These are phyloP conservation scores for Nematodospora anomalae DNA, from an alignment of 1,139 yeast genomes.

Conservation along the genomic window DNA sequence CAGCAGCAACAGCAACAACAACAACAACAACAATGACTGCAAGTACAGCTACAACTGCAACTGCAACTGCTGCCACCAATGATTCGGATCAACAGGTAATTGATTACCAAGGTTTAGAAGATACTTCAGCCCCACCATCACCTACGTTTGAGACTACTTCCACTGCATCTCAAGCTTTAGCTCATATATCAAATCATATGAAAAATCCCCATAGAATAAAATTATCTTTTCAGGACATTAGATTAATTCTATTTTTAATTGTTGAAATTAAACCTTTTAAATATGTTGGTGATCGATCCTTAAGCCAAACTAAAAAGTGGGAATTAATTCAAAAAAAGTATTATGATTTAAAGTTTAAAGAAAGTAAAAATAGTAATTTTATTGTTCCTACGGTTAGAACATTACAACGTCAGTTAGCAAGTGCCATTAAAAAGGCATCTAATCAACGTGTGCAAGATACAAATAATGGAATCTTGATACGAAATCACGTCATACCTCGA, in stretches of 20 bases:
- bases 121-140: background rate
- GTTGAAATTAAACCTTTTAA: constrained; percentile 37
- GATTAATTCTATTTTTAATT: constrained; percentile 31
- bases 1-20: background rate
- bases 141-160: constrained; percentile 1
- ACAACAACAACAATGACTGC: background rate
- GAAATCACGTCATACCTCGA: constrained; percentile 14
- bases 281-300: constrained; percentile 35
- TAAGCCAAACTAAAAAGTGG: constrained; percentile 40
- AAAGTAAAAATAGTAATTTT: constrained; percentile 13
- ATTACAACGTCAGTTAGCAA: constrained; percentile 36
- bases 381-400: constrained; percentile 39
- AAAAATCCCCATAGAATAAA: constrained; percentile 25
- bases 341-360: constrained; percentile 20
- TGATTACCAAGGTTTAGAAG: constrained; percentile 2
- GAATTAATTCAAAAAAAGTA: constrained; percentile 31
- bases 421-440: constrained; percentile 35
- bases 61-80: background rate
- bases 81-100: constrained; percentile 3
- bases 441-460: constrained; percentile 18
- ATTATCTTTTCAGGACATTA: constrained; percentile 29
- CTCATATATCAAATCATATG: constrained; percentile 8
- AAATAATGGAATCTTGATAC: constrained; percentile 9
- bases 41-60: background rate
- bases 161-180: constrained; percentile 7